Base-by-base conservation (phyloP, 345 rosid genomes). In the Gossypium ekmanianum region DNA sequence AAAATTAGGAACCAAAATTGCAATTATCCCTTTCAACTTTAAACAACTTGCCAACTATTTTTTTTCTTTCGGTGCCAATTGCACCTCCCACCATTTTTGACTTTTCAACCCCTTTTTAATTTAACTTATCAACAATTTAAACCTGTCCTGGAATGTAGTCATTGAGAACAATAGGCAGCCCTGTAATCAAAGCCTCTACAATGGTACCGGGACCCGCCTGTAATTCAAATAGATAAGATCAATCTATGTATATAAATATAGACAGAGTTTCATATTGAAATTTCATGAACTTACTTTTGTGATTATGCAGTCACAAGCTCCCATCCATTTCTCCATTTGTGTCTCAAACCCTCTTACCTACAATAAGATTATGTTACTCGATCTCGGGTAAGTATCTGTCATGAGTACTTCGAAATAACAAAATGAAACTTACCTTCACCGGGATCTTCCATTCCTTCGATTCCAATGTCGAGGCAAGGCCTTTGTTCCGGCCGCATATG, bases 191-290 rank as follows among this genome's bases (percentile, higher is more conserved):
- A 67, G 99, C 94, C 76, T 95, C 99, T 9, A 98, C 88, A 18
- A 95, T 95, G 26, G 99, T 95, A 65, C 99, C 99, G 0, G 98
- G 99, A 77, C 99, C 99, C 4, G 99, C 99, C 98, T 94, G 76
- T 27, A 56, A 58, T 13, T 63, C 13, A 14, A 11, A 26, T 13
- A 61, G 45, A 34, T 22, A 18, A 18, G 48, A 17, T 77, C 13
- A 70, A 66, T 74, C 45, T 24, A 55, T 50, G 7, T 26, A 20
- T 44, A 29, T 34, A 29, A 29, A 13, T 16, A 58, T 11, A 22
- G 14, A 14, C 14, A 3, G 8, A 55, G 27, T 10, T 64, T 64
- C 9, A 41, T 22, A 41, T 64, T 1, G 26, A 41, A n/a, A 9
- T 64, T 63, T 64, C 27, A 65, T 43, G 17, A 4, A 22, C 69